Conservation (phyloP, 305 asterid species). For the Striga hermonthica region DNA sequence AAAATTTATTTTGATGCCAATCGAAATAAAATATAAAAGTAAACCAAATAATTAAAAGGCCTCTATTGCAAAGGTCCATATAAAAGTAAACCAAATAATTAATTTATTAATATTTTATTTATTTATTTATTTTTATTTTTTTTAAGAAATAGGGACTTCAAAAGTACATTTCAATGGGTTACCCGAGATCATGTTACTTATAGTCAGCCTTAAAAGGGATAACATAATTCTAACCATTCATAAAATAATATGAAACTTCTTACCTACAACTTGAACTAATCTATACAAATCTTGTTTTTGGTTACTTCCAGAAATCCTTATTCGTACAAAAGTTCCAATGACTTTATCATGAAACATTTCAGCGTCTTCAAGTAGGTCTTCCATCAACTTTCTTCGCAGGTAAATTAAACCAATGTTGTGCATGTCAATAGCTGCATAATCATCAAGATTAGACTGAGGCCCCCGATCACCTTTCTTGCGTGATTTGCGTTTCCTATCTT, state of each 20-base stretch:
- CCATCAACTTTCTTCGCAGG: slow-evolving; percentile 90
- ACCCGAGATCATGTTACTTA: slow-evolving; percentile 14
- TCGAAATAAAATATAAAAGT: not conserved
- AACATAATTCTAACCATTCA: slow-evolving; percentile 21
- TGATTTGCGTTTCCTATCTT: slow-evolving; percentile 75
- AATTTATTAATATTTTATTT: too few relatives aligned
- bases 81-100: not conserved
- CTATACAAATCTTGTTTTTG: slow-evolving; percentile 97
- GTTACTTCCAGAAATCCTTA: slow-evolving; percentile 77
- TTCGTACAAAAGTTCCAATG: slow-evolving; percentile 88
- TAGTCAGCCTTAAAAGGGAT: slow-evolving; percentile 22
- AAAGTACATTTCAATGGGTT: not conserved
- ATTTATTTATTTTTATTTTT: too few relatives aligned
- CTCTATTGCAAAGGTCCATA: not conserved
- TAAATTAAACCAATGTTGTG: slow-evolving; percentile 88
- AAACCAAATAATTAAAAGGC: not conserved
- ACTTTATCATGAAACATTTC: slow-evolving; percentile 74
- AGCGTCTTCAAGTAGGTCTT: slow-evolving; percentile 87
- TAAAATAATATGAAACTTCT: slow-evolving; percentile 30
- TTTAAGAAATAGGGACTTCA: not conserved
- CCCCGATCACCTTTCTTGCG: slow-evolving; percentile 70
- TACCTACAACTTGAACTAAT: slow-evolving; percentile 97
- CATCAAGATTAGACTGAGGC: slow-evolving; percentile 87
- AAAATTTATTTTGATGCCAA: not conserved
- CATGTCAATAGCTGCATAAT: slow-evolving; percentile 93